These are phyloP conservation scores for Candida sphagnicola DNA, from an alignment of 805 yeast species.

Conservation along the genomic window DNA sequence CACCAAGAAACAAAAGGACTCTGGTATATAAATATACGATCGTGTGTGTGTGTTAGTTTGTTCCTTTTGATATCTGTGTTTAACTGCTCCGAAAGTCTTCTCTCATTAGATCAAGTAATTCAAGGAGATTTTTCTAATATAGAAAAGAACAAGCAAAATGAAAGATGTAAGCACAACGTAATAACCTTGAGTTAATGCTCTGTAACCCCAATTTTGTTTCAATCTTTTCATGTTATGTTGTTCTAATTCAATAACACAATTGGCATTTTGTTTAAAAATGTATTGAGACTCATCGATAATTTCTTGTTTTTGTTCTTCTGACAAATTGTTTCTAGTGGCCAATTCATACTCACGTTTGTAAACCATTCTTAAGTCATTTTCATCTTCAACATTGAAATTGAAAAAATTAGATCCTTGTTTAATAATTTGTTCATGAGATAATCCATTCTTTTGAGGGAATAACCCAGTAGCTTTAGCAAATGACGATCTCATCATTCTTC, in stretches of 20 bases:
- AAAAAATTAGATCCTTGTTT: conserved; percentile 66
- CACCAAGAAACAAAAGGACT: too few species aligned
- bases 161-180: conserved; percentile 35
- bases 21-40: too few species aligned
- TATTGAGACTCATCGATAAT: conserved; percentile 64
- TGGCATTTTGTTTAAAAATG: conserved; percentile 60
- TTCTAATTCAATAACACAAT: conserved; percentile 64
- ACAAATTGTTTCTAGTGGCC: conserved; percentile 64
- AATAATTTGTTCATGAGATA: conserved; percentile 59
- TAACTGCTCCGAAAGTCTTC: background rate
- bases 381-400: conserved; percentile 66
- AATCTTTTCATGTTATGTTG: conserved; percentile 57
- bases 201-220: conserved; percentile 51
- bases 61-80: background rate
- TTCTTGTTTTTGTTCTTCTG: conserved; percentile 67
- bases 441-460: conserved; percentile 70
- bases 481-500: conserved; percentile 65
- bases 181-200: conserved; percentile 49
- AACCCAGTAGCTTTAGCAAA: conserved; percentile 63
- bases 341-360: conserved; percentile 78
- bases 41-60: background rate
- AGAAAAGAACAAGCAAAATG: conserved; percentile 27
- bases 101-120: conserved; percentile 9
- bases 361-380: conserved; percentile 55
- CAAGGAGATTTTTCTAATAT: conserved; percentile 27